Percentiles rank a stretch among this genome's conserved stretches.
phyloP scores from a whole-genome alignment of 139 green algal species.

The Helicosporidium sp. region DNA sequence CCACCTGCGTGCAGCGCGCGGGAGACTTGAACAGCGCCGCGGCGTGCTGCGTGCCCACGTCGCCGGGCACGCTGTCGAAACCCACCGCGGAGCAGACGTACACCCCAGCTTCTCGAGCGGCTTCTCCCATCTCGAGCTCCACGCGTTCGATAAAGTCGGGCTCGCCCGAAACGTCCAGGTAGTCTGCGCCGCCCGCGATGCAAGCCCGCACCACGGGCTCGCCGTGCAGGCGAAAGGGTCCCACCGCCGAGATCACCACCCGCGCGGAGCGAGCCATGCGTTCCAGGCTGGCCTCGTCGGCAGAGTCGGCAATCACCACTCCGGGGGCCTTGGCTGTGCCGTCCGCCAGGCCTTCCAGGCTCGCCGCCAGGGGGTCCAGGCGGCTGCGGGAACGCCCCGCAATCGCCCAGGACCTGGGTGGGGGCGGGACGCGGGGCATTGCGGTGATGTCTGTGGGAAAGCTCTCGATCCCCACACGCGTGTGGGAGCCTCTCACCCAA shows the following conservation, averaged over 20 bases:
- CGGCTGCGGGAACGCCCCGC: neutral
- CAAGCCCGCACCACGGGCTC: slow-evolving; percentile 27
- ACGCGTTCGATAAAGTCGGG: slow-evolving; percentile 57
- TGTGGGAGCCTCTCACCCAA: no score
- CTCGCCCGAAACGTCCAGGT: slow-evolving; percentile 48
- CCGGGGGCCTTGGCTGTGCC: neutral
- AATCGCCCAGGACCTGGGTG: neutral
- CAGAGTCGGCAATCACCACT: slow-evolving; percentile 27
- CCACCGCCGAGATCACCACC: slow-evolving; percentile 40
- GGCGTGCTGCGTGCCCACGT: neutral
- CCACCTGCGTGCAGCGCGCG: slow-evolving; percentile 16
- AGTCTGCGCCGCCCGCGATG: slow-evolving; percentile 24
- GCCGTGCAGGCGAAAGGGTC: slow-evolving; percentile 32
- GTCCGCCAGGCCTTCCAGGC: slow-evolving; percentile 8
- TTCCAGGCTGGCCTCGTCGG: slow-evolving; percentile 12
- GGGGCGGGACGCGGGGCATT: neutral
- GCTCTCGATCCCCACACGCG: no score
- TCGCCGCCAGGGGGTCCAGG: neutral
- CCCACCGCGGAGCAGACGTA: slow-evolving; percentile 31
- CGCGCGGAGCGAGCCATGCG: slow-evolving; percentile 1
- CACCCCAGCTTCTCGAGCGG: slow-evolving; percentile 11
- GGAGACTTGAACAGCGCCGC: slow-evolving; percentile 10
- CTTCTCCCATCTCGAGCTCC: slow-evolving; percentile 22
- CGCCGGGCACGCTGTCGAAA: slow-evolving; percentile 35
- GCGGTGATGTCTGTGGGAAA: no score